Base-by-base conservation (phyloP, 202 grass and related monocot genomes). In the Carex arenaria region DNA sequence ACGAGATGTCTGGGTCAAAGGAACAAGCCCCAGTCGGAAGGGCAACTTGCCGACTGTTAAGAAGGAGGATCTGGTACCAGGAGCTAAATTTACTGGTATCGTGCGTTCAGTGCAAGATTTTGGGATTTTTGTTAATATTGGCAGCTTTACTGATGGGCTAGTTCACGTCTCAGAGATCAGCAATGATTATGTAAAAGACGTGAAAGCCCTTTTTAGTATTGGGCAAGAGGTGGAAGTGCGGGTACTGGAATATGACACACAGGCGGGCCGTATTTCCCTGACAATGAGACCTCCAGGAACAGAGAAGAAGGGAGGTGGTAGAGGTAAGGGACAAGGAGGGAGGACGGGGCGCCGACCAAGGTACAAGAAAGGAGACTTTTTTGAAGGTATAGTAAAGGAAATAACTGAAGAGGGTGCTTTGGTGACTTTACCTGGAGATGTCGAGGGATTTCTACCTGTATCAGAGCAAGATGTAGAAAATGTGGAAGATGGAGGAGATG, bases 161-260 rank as follows among this genome's bases (percentile, higher is more conserved):
- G 96, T 99, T 32, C 96, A 95, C 84, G 89, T 99, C 84, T 99
- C 96, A 34, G 82, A 88, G 87, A 83, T 94, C 78, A 99, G 96
- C 65, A 90, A 91, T 23, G 88, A 84, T 15, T 99, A 86, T 82
- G 85, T 99, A 4, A 89, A 99, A 85, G 96, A 99, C 85, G 92
- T 99, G 82, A 87, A 91, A 31, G 65, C 89, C 23, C 82, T 99
- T 63, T 91, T 95, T 81, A 91, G 87, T 84, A 74, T 95, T 57
- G 96, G 93, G 32, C 93, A 99, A 92, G 91, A 99, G 84, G 96
- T 99, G 68, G 83, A 87, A 34, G 96, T 95, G 63, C 88, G 83
- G 72, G 83, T 99, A 80, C 83, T 99, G 65, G 96, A 94, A 81
- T 91, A 88, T 40, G 90, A 94, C 42, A 89, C 81, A 71, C 77